Base-by-base conservation (phyloP, 768 basidiomycete genomes). In the Gymnopilus junonius region DNA sequence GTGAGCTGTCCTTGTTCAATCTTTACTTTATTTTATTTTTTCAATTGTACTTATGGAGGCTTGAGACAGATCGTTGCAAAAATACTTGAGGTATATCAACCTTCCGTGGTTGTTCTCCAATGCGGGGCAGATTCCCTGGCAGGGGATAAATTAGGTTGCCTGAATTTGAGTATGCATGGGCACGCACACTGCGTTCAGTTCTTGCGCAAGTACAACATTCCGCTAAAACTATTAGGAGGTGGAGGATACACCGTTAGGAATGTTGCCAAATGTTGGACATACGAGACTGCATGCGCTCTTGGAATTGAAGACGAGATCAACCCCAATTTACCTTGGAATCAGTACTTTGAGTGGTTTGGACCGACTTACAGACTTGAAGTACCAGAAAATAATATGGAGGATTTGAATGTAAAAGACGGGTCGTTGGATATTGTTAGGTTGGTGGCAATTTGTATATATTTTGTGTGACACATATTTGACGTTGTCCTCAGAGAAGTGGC, bases 201-300 rank as follows among this genome's bases (percentile, higher is more conserved):
- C 70, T 82, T 99, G 56, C 88, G 93, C 48, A 83, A 85, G 65
- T 87, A 92, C 71, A 88, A 91, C 66, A 80, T 97, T 39, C 97
- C 97, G 0, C 82, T 96, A 46, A 92, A 98, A 68, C 83, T 98
- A 34, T 84, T 99, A 1, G 97, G 97, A 25, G 97, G 97, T 1
- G 97, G 97, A n/a, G 97, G 97, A 1, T 99, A 99, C 75, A 99
- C 97, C 0, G 91, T 97, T 42, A 94, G 95, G 75, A 99, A 99
- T 70, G 95, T 98, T 17, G 94, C 94, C 7, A 84, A 93, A 46
- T 87, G 90, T 42, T 99, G 97, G 97, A 90, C 95, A 21, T 97
- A 93, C 79, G 97, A 99, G 75, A 99, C 97, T 0, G 97, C 95
- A 1, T 92, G 96, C 68, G 93, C 94, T 14, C 83, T 95, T 15